These are phyloP conservation scores for Colletotrichum lupini DNA, from an alignment of 2,329 filamentous ascomycete species.

Conservation along the genomic window DNA sequence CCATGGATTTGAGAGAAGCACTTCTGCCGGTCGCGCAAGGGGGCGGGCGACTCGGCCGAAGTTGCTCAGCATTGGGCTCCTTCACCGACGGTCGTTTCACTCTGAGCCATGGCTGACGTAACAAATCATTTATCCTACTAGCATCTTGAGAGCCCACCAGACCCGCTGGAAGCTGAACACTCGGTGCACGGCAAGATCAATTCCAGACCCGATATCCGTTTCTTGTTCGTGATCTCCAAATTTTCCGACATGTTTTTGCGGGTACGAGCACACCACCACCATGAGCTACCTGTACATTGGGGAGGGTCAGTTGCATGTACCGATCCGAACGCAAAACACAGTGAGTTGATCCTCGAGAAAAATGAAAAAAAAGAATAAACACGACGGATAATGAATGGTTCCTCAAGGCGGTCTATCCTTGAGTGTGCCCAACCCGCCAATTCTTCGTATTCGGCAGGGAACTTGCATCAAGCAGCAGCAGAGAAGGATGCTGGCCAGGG, in stretches of 20 bases:
- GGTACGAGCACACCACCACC: background rate
- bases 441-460: conserved; percentile 33
- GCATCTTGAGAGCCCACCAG: too few species aligned
- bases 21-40: background rate
- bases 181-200: background rate
- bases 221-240: background rate
- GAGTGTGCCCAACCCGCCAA: conserved; percentile 17
- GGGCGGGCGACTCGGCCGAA: too few species aligned
- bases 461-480: conserved; percentile 20
- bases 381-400: too few species aligned
- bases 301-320: background rate
- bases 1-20: background rate
- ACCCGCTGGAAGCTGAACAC: background rate
- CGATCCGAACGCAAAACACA: too few species aligned
- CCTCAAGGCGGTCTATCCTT: too few species aligned
- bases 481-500: background rate
- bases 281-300: too few species aligned
- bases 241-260: background rate
- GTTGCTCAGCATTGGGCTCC: too few species aligned
- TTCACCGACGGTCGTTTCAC: too few species aligned
- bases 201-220: background rate
- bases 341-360: too few species aligned
- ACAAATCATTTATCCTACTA: background rate
- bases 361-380: too few species aligned
- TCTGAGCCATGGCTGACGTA: background rate